Conservation (phyloP, 495 filamentous ascomycete species). For the Penicillium nucicola region DNA sequence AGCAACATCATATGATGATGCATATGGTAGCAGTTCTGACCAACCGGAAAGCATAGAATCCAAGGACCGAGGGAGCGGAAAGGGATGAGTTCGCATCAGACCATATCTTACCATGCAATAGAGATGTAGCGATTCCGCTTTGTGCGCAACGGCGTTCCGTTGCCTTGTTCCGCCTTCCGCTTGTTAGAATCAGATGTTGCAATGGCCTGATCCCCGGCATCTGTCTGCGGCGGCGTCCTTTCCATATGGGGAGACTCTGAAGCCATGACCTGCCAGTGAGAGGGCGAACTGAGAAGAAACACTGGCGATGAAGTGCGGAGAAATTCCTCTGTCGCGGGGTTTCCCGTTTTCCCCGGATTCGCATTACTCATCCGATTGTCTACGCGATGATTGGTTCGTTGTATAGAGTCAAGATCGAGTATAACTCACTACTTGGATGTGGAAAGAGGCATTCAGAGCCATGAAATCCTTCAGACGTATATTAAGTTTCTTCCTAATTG, state of each 20-base stretch:
- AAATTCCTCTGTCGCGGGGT: conserved; percentile 43
- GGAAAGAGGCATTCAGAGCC: too few species aligned
- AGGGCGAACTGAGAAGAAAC: conserved; percentile 10
- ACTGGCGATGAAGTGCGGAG: conserved; percentile 37
- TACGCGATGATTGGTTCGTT: conserved; percentile 3
- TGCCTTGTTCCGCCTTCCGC: conserved; percentile 47
- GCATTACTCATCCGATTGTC: conserved; percentile 20
- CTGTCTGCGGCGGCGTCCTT: conserved; percentile 19
- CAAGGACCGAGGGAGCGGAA: neutral
- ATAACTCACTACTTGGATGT: too few species aligned
- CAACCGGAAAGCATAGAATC: neutral
- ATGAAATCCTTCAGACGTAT: too few species aligned
- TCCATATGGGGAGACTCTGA: conserved; percentile 40
- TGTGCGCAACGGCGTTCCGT: conserved; percentile 47
- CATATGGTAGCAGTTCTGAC: neutral
- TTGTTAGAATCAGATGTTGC: conserved; percentile 35
- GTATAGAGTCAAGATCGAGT: too few species aligned
- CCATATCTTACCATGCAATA: conserved; percentile 73
- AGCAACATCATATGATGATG: conserved; percentile 7
- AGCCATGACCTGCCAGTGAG: conserved; percentile 26
- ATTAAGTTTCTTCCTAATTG: too few species aligned
- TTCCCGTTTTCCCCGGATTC: conserved; percentile 38
- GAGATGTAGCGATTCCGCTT: conserved; percentile 78
- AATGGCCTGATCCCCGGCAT: conserved; percentile 21
- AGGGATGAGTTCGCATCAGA: conserved; percentile 8